Evolutionary conservation across 179 eudicot genomes (phyloP).

Genomic region (Sideroxylon spinosum): DNA sequence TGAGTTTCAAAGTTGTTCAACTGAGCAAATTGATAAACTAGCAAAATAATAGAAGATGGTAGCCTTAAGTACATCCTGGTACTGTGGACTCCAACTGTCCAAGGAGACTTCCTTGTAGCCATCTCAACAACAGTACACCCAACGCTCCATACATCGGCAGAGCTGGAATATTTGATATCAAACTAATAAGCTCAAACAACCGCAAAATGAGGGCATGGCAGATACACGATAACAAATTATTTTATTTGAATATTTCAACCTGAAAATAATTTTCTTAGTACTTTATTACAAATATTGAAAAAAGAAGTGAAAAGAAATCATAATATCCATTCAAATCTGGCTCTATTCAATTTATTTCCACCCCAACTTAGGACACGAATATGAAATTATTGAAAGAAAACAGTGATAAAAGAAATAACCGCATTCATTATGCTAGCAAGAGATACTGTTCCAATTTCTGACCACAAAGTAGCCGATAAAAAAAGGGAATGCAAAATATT

Average conservation of each 20-base stretch:
- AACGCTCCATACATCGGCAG: constrained; percentile 89
- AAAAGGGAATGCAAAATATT: too few species aligned
- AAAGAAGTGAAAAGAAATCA: too few species aligned
- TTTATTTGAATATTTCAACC: too few species aligned
- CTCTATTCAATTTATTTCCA: too few species aligned
- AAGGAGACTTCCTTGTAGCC: constrained; percentile 90
- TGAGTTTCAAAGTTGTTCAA: neutral
- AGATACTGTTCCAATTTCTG: neutral
- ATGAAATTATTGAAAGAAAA: too few species aligned
- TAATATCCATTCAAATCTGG: neutral
- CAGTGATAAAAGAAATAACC: neutral
- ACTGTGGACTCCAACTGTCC: constrained; percentile 53
- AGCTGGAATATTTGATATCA: constrained; percentile 36
- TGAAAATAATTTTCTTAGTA: too few species aligned
- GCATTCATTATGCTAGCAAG: neutral
- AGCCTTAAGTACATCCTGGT: constrained; percentile 53
- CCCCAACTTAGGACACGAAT: too few species aligned
- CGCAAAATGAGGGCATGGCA: neutral
- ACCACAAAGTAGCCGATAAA: neutral
- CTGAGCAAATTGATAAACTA: neutral
- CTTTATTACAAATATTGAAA: too few species aligned
- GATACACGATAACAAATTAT: too few species aligned
- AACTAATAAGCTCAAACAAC: constrained; percentile 16
- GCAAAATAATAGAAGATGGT: neutral
- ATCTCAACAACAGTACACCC: constrained; percentile 85